A percentile compares a stretch with the other conserved stretches of the same genome.
Conservation (phyloP, 2,329 filamentous ascomycete species). For the Colletotrichum zoysiae region DNA sequence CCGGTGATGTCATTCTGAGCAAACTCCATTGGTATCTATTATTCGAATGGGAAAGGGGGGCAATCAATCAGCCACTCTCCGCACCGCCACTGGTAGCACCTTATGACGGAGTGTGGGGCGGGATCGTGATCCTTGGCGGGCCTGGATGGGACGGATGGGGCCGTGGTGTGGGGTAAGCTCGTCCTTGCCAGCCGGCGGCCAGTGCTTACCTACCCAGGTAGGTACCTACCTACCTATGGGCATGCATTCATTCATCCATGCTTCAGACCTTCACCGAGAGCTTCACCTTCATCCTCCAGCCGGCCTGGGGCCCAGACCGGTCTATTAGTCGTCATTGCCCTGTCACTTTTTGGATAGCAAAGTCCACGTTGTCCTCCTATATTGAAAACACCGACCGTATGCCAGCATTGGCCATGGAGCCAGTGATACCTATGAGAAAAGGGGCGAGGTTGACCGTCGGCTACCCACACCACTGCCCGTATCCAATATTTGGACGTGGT, state of each 20-base stretch:
- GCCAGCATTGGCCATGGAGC: not conserved
- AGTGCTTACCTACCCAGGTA: constrained; percentile 7
- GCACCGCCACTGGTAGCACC: constrained; percentile 29
- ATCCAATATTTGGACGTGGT: not conserved
- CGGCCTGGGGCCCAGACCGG: constrained; percentile 23
- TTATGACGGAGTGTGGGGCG: not conserved
- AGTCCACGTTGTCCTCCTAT: not conserved
- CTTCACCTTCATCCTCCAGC: constrained; percentile 19
- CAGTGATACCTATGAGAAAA: not conserved
- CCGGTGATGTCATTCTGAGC: constrained; percentile 44
- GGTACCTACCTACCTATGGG: not conserved
- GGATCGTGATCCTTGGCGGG: constrained; percentile 20
- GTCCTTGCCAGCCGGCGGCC: constrained; percentile 22
- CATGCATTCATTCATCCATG: not conserved
- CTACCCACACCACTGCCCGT: not conserved
- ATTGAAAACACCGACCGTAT: not conserved
- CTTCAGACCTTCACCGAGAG: constrained; percentile 16
- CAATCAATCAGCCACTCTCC: constrained; percentile 21
- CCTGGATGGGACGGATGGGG: constrained; percentile 27
- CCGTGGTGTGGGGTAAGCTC: constrained; percentile 20
- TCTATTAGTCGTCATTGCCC: constrained; percentile 29
- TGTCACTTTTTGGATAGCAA: not conserved
- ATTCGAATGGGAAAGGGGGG: not conserved
- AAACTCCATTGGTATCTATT: not conserved
- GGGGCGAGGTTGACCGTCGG: not conserved